Evolutionary conservation across 495 filamentous ascomycete genomes (phyloP).

Genomic region (Daldinia decipiens): DNA sequence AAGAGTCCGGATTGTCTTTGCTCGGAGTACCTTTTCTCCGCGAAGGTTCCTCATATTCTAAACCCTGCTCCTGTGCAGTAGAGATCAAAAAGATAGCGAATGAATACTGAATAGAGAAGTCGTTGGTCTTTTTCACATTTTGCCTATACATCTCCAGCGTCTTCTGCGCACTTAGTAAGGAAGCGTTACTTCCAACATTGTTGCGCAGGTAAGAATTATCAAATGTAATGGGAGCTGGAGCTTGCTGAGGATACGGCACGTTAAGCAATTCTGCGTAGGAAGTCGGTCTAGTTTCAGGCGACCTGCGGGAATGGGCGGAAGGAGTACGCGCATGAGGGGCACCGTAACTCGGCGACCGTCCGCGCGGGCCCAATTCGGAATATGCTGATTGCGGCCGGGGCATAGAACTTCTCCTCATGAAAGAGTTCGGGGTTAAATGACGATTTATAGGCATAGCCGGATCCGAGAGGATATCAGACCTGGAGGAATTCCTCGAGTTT

Average conservation of each 20-base stretch:
- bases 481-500: conserved; percentile 54
- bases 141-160: conserved; percentile 97
- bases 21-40: conserved; percentile 57
- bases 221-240: conserved; percentile 74
- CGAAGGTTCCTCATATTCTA: conserved; percentile 53
- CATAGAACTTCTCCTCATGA: conserved; percentile 62
- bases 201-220: conserved; percentile 81
- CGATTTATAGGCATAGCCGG: conserved; percentile 59
- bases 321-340: conserved; percentile 61
- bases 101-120: conserved; percentile 87
- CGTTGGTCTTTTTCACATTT: conserved; percentile 96
- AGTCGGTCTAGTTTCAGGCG: conserved; percentile 78
- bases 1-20: conserved; percentile 57
- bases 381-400: conserved; percentile 76
- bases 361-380: conserved; percentile 71
- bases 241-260: conserved; percentile 86
- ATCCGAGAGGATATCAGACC: conserved; percentile 58
- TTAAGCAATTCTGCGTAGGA: conserved; percentile 91
- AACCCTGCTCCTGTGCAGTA: conserved; percentile 74
- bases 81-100: conserved; percentile 95
- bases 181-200: conserved; percentile 87
- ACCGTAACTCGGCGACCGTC: conserved; percentile 67
- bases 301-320: conserved; percentile 71
- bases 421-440: conserved; percentile 66
- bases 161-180: conserved; percentile 85